phyloP scores from a whole-genome alignment of 768 basidiomycete species.

The Thelephora ganbajun region DNA sequence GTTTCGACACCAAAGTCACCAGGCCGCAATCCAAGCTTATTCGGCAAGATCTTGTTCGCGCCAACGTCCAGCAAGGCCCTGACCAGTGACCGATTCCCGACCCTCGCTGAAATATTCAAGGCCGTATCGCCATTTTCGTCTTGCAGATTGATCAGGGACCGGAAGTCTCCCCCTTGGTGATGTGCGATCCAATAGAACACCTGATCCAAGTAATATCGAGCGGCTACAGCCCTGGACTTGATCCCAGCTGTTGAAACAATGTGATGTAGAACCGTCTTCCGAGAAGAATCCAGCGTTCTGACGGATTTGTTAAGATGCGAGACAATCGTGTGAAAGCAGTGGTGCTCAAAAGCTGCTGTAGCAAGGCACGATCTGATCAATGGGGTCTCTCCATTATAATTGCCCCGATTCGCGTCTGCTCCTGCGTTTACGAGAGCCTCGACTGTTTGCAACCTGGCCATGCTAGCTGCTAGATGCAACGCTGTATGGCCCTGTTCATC shows the following conservation, averaged over 20 bases:
- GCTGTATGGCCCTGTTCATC: constrained; percentile 94
- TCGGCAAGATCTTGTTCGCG: constrained; percentile 77
- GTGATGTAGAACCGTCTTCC: constrained; percentile 84
- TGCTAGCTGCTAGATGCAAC: constrained; percentile 82
- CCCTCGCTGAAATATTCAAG: constrained; percentile 86
- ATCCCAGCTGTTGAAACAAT: constrained; percentile 84
- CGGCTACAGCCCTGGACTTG: constrained; percentile 70
- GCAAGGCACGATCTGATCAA: constrained; percentile 86
- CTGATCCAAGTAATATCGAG: constrained; percentile 85
- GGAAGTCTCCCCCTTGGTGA: constrained; percentile 62
- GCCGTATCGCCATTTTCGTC: constrained; percentile 96
- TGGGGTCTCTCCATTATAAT: constrained; percentile 88
- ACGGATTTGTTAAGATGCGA: constrained; percentile 56
- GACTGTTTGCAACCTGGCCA: constrained; percentile 57
- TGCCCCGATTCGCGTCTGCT: constrained; percentile 84
- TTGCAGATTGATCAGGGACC: constrained; percentile 75
- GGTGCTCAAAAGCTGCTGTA: constrained; percentile 70
- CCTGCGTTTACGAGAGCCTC: constrained; percentile 61
- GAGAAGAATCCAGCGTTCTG: constrained; percentile 77
- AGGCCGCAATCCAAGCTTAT: constrained; percentile 87
- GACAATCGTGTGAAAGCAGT: constrained; percentile 59
- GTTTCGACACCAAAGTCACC: constrained; percentile 92
- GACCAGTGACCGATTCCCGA: constrained; percentile 83
- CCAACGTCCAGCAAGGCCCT: constrained; percentile 82
- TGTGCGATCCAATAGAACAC: constrained; percentile 79